Evolutionary conservation across 164 flowering plant species (phyloP).

Genomic region (Chimonanthus praecox): DNA sequence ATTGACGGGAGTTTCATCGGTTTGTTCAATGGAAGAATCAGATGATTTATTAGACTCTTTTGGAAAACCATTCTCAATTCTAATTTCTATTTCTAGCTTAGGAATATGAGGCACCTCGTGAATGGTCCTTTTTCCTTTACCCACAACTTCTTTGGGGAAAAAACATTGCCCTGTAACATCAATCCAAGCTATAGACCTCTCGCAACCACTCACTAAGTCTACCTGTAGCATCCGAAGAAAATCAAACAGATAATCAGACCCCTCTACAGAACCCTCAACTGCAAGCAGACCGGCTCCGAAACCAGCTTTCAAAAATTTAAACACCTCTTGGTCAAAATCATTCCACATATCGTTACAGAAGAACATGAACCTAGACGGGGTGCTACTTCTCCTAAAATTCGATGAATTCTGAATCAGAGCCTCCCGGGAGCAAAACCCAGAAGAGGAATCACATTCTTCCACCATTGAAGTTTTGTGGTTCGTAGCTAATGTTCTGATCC

Average conservation of each 20-base stretch:
- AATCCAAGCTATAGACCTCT: constrained; percentile 18
- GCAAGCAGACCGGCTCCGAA: constrained; percentile 7
- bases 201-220: constrained; percentile 1
- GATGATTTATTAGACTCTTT: neutral
- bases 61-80: neutral
- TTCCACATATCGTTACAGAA: constrained; percentile 4
- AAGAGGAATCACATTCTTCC: neutral
- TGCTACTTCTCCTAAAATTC: constrained; percentile 8
- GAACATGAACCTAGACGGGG: constrained; percentile 15
- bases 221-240: constrained; percentile 16
- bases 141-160: constrained; percentile 11
- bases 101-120: constrained; percentile 1
- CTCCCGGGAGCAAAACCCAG: constrained; percentile 3
- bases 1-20: constrained; percentile 16
- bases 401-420: constrained; percentile 14
- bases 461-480: neutral
- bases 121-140: neutral
- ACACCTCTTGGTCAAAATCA: constrained; percentile 5
- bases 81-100: constrained; percentile 24
- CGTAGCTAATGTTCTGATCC: neutral
- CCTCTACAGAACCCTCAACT: constrained; percentile 1
- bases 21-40: constrained; percentile 8
- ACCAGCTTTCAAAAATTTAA: constrained; percentile 2
- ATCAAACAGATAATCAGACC: constrained; percentile 13
- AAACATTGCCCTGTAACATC: constrained; percentile 15